Base-by-base conservation (phyloP, 371 early-diverging fungal species). In the Syncephalastrum monosporum region DNA sequence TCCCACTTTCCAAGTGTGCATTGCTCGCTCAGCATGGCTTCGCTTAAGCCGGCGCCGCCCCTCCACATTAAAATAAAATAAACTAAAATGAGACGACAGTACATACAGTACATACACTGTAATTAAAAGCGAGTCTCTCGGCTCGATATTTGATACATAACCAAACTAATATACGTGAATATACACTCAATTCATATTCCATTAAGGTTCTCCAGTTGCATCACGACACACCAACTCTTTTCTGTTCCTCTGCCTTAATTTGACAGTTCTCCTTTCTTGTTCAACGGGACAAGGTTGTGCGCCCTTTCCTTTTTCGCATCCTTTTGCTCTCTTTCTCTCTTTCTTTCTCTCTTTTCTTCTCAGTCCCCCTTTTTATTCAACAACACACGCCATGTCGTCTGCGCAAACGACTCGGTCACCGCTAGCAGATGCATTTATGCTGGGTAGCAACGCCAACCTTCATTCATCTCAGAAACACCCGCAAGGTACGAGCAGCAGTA, bases 21-120 rank as follows among this genome's bases (percentile, higher is more conserved):
- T 49, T 59, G 66, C 44, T 72, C 65, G 47, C 67, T 64, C 16
- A 54, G 38, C 42, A 60, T 67, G 75, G 75, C 79, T 72, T 75
- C 75, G 75, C 74, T 72, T 50, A 69, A 72, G 75, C 75, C 67
- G 75, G 79, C 61, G 57, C 74, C 60, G 49, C 64, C 70, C 57
- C 46, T 21, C 2, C 21, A 21, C 21, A 21, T 21, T 1, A 21
- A 21, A 21, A 21, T 21, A 21, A 21, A 21, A 27, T 27, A 3
- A 27, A n/a, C 10, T 12, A 33, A 33, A 10, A 33, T n/a, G n/a
- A n/a, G n/a, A 33, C 10, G 38, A 33, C 41, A 33, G 7, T 21
- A 21, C 21, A 21, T 21, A 21, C 21, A 21, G 2, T 21, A 21
- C 21, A 21, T 21, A 21, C 21, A 21, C 21, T 21, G 21, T 21